A percentile compares a stretch with the other conserved stretches of the same genome.
phyloP scores from a whole-genome alignment of 495 filamentous ascomycete genomes.

The Penicillium lividum region DNA sequence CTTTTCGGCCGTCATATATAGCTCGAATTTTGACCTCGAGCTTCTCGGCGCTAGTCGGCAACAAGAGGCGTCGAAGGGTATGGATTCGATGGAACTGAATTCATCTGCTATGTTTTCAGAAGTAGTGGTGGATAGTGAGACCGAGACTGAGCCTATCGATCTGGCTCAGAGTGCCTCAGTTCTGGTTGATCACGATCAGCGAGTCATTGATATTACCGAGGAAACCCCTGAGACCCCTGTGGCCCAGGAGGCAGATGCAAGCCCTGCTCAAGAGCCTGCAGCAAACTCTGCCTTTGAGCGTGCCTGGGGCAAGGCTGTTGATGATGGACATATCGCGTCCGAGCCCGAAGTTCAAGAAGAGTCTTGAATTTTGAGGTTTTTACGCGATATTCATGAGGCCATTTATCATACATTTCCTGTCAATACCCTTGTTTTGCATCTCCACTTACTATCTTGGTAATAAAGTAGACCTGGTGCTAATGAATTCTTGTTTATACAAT shows the following conservation, averaged over 20 bases:
- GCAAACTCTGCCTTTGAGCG: slow-evolving; percentile 40
- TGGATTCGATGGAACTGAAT: slow-evolving; percentile 15
- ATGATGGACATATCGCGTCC: slow-evolving; percentile 21
- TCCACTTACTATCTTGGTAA: slow-evolving; percentile 11
- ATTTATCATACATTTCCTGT: slow-evolving; percentile 12
- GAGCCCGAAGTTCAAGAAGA: slow-evolving; percentile 8
- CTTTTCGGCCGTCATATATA: slow-evolving; percentile 92
- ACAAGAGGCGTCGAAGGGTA: slow-evolving; percentile 10
- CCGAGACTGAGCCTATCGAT: slow-evolving; percentile 6
- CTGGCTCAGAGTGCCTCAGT: slow-evolving; percentile 15
- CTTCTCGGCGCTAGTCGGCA: slow-evolving; percentile 36
- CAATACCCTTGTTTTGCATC: slow-evolving; percentile 24
- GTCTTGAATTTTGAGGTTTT: not conserved
- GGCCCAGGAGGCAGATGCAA: not conserved
- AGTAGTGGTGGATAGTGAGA: slow-evolving; percentile 29
- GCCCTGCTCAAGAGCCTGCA: not conserved
- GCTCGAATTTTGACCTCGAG: slow-evolving; percentile 82
- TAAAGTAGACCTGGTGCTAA: slow-evolving; percentile 17
- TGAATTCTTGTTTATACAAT: slow-evolving; percentile 15
- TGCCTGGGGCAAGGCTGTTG: slow-evolving; percentile 48
- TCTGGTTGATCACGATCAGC: slow-evolving; percentile 15
- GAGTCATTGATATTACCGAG: slow-evolving; percentile 1
- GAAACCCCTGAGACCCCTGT: not conserved
- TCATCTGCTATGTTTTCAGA: slow-evolving; percentile 28
- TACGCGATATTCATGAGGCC: not conserved